Base-by-base conservation (phyloP, 1,139 yeast species). In the Hyphopichia fennica region DNA sequence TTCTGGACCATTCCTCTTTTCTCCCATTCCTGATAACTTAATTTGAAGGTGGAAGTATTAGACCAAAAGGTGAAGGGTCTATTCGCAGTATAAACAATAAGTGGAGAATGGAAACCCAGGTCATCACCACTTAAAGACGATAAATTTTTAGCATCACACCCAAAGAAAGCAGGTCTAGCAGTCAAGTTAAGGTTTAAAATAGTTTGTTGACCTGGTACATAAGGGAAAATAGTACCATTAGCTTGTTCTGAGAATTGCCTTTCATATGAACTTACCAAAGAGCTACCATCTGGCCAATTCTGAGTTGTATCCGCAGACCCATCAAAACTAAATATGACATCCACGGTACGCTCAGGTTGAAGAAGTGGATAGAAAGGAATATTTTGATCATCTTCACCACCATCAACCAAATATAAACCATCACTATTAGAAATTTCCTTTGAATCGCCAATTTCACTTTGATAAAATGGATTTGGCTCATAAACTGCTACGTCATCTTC, bases 41-140 rank as follows among this genome's bases (percentile, higher is more conserved):
- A 68, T 58, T 85, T 73, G 67, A 77, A 81, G 9, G 96, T 87
- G 5, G 90, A 79, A 17, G 84, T 78, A 61, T 90, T 90, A 38
- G 93, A 75, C 62, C 71, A 68, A 58, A 63, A 82, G 18, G 86
- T 69, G 62, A 81, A 84, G 39, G 90, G 87, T 47, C 85, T 66
- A 64, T 90, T 90, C 39, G 96, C 95, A 51, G 83, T 76, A 64
- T 87, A 90, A 15, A 89, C 83, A 42, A 90, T 70, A 49, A 90
- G 69, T 1, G 96, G 96, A 14, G 95, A 90, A 37, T 60, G 96
- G 96, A 14, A 95, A 90, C 37, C 60, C 43, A 60, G 51, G 15
- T 52, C 60, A 16, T 41, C 44, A 11, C 50, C 34, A 36, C 69
- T 62, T 44, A 84, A 65, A 33, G 68, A 63, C 4, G 93, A 80